Evolutionary conservation across 2,329 filamentous ascomycete species (phyloP).

Genomic region (Albophoma yamanashiensis): DNA sequence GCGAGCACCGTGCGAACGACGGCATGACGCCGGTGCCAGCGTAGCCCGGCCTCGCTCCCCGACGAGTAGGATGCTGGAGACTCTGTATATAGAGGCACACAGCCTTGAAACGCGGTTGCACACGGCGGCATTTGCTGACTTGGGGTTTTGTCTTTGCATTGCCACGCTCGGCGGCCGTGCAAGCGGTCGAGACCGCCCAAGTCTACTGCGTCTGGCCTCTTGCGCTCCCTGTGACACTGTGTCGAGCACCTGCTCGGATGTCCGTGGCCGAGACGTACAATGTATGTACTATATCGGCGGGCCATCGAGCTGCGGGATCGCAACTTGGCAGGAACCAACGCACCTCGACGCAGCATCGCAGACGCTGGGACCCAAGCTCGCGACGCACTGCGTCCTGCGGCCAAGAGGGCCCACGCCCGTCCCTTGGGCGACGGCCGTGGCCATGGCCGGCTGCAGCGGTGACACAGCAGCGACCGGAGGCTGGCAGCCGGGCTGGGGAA

Average conservation of each 20-base stretch:
- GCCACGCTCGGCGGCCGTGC: background rate
- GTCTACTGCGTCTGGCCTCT: background rate
- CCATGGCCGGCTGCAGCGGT: background rate
- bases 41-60: background rate
- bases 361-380: background rate
- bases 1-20: background rate
- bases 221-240: background rate
- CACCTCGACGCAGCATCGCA: conserved; percentile 6
- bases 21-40: background rate
- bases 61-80: too few species aligned
- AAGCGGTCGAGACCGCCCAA: background rate
- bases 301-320: background rate
- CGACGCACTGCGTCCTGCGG: background rate
- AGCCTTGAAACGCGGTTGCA: background rate
- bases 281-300: background rate
- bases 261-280: background rate
- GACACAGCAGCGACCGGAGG: background rate
- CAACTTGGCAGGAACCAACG: conserved; percentile 1
- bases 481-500: background rate
- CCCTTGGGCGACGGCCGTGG: background rate
- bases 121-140: background rate
- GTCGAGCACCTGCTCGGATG: background rate
- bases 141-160: background rate
- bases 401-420: background rate
- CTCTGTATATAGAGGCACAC: background rate